phyloP scores from a whole-genome alignment of 768 basidiomycete species.

The Exsudoporus frostii region DNA sequence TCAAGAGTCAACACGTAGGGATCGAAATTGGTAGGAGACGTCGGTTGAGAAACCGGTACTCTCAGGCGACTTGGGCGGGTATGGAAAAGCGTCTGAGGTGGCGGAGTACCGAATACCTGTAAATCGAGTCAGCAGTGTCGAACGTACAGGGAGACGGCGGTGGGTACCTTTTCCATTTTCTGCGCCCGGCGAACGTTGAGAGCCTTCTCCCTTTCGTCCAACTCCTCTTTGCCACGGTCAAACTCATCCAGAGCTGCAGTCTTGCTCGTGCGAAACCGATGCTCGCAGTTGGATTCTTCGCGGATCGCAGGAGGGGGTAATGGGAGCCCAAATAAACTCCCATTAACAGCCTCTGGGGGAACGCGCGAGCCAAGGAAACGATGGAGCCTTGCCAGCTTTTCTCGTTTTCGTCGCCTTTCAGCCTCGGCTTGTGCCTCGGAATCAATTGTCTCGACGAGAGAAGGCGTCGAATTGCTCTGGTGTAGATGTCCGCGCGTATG shows the following conservation, averaged over 20 bases:
- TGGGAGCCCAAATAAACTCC: conserved; percentile 34
- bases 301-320: conserved; percentile 29
- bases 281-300: conserved; percentile 33
- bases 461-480: conserved; percentile 41
- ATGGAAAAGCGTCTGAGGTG: conserved; percentile 77
- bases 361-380: conserved; percentile 84
- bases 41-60: conserved; percentile 27
- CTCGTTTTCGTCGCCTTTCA: conserved; percentile 65
- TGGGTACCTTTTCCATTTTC: conserved; percentile 82
- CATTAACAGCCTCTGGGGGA: conserved; percentile 65
- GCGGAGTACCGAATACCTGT: conserved; percentile 79
- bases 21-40: conserved; percentile 16
- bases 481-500: conserved; percentile 21
- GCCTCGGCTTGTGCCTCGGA: conserved; percentile 57
- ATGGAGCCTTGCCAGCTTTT: conserved; percentile 76
- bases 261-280: conserved; percentile 48
- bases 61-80: conserved; percentile 49
- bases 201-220: conserved; percentile 71
- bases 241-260: conserved; percentile 47
- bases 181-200: conserved; percentile 75
- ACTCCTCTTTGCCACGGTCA: conserved; percentile 66
- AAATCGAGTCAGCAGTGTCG: neutral
- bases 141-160: neutral
- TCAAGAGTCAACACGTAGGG: conserved; percentile 22
- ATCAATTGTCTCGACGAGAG: conserved; percentile 47